Base-by-base conservation (phyloP, 208 protist species). In the Trichomonas gallinae region DNA sequence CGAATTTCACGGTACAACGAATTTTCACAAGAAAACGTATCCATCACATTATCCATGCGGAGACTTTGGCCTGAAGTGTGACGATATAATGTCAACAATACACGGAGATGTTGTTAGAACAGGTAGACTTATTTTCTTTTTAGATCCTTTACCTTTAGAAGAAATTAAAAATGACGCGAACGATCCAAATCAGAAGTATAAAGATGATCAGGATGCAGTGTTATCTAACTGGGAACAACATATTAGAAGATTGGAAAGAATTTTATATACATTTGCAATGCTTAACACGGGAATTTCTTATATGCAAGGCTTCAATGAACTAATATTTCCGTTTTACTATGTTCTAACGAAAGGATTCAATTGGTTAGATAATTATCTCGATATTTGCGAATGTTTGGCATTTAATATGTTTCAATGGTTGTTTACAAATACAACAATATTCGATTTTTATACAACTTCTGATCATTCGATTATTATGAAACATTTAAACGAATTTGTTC, bases 231-330 rank as follows among this genome's bases (percentile, higher is more conserved):
- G 4, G 0, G 6, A 15, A 23, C 10, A 17, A 13, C 87, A 93
- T 93, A 26, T 51, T n/a, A 93, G 34, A 51, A 26, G 31, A 36
- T 58, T 93, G 11, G 87, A 93, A 51, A 23, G 87, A 21, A 51
- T 93, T 93, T 38, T 93, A 34, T 93, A 93, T 15, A 21, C 36
- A 13, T 93, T 93, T 38, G 40, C 87, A 21, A 93, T 44, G 17
- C 10, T 93, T 0, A 93, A 93, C n/a, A 26, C 13, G 13, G 4
- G 15, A 0, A 48, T 93, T 17, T 17, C 26, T 48, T 93, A 93
- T 21, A 93, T 93, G 15, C 87, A 93, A 51, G 87, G 87, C 2
- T 93, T 93, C 44, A 93, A 93, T 93, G 87, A 93, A 38, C 44
- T 93, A 8, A 17, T 93, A 38, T 8, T 21, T n/a, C 87, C 87